Evolutionary conservation across 306 rosid species (phyloP), one percentile per base, ranked within the genome.

Genomic region (Rosa lucieae): DNA sequence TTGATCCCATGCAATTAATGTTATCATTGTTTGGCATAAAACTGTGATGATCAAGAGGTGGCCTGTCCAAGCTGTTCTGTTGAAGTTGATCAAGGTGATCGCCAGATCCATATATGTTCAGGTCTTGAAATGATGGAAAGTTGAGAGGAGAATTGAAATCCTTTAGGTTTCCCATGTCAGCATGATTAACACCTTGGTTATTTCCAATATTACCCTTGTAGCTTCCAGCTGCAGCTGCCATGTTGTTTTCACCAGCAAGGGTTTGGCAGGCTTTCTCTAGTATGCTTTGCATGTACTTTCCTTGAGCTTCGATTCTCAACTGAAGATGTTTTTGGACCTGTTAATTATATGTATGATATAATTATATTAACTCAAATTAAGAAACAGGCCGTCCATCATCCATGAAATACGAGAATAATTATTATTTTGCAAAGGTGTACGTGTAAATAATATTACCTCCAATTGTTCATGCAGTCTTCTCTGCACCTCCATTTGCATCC

Each of bases 401-500:
- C 65, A 55, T 55, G 67, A 55, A 74, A 39, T 55, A 73, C 43
- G 17, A 58, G 17, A 58, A 10, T n/a, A 23, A 37, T 52, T 14
- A 73, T 55, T 12, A n/a, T 12, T 74, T 55, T 59, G 43, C 29
- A 21, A 42, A 67, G 7, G 39, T 40, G 18, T 23, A 21, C 1
- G 20, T 42, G 7, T 10, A 20, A 68, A 42, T 47, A 6, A 8
- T 15, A 43, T 84, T 88, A 95, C 99, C 99, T 95, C 99, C 40
- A 95, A 84, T 83, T 95, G 99, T 75, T 95, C 99, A 77, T 93
- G 97, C 76, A 95, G 76, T 82, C 99, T 93, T 91, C 99, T 86
- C 82, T 95, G 99, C 92, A 95, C 99, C 93, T 95, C 99, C 88
- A 95, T 95, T 89, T 93, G 99, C 99, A 95, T 92, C 98, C 97